These are phyloP conservation scores for Hemileccinum rubropunctum DNA, from an alignment of 768 basidiomycete genomes.

Conservation along the genomic window DNA sequence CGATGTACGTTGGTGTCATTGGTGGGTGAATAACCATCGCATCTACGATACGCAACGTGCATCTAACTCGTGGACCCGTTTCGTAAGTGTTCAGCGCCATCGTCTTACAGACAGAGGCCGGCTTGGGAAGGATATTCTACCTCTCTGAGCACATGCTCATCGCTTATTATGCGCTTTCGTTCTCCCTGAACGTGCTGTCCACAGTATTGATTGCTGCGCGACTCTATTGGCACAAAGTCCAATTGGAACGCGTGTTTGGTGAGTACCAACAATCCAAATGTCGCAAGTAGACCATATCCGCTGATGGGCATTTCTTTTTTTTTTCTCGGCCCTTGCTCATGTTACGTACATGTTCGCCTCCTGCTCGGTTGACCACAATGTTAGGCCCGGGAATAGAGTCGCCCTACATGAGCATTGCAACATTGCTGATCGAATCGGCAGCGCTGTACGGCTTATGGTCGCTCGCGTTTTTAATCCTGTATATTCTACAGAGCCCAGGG, in stretches of 20 bases:
- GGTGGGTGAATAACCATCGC: slow-evolving; percentile 9
- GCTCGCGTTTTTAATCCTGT: slow-evolving; percentile 20
- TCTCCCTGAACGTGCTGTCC: slow-evolving; percentile 23
- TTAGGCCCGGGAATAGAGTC: slow-evolving; percentile 14
- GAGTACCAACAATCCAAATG: slow-evolving; percentile 1
- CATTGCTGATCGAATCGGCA: slow-evolving; percentile 25
- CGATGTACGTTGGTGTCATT: slow-evolving; percentile 23
- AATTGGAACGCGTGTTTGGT: slow-evolving; percentile 25
- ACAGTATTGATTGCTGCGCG: slow-evolving; percentile 23
- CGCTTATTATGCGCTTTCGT: slow-evolving; percentile 22
- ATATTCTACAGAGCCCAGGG: slow-evolving; percentile 9
- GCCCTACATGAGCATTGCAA: slow-evolving; percentile 22
- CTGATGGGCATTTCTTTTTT: neutral
- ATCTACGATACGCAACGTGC: neutral
- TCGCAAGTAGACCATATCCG: neutral
- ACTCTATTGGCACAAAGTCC: slow-evolving; percentile 24
- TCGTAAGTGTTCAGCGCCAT: slow-evolving; percentile 19
- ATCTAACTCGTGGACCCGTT: neutral
- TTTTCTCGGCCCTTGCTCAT: neutral
- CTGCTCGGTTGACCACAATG: neutral
- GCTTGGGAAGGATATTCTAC: slow-evolving; percentile 16
- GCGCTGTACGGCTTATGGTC: slow-evolving; percentile 26
- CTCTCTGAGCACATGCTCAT: slow-evolving; percentile 22
- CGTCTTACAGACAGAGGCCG: slow-evolving; percentile 17
- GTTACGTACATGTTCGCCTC: neutral